Evolutionary conservation across 208 protist genomes (phyloP).

Genomic region (Wallacemonas collosoma): DNA sequence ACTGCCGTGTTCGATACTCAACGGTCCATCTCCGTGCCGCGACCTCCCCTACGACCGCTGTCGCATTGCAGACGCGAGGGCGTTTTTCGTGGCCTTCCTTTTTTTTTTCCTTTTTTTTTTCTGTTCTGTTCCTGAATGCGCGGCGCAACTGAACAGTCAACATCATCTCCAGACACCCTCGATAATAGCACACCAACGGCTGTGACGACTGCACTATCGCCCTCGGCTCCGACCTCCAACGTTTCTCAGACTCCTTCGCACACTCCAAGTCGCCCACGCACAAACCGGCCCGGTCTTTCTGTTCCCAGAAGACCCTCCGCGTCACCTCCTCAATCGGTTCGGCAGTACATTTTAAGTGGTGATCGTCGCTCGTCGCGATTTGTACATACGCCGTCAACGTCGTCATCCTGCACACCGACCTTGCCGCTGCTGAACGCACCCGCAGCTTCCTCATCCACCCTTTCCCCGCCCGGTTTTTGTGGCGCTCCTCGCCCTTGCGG

Average conservation of each 20-base stretch:
- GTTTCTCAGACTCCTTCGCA: neutral
- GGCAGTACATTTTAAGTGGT: neutral
- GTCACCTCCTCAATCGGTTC: neutral
- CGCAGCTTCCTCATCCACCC: neutral
- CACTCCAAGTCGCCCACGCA: neutral
- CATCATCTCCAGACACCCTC: neutral
- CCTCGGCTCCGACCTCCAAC: neutral
- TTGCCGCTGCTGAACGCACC: neutral
- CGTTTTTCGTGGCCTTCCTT: neutral
- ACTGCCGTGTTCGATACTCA: too few relatives aligned
- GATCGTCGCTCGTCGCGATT: constrained; percentile 4
- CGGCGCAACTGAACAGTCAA: neutral
- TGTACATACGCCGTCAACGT: too few relatives aligned
- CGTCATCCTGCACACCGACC: neutral
- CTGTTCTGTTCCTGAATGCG: constrained; percentile 6
- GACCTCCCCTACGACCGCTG: too few relatives aligned
- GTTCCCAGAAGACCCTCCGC: neutral
- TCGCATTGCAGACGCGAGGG: too few relatives aligned
- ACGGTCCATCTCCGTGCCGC: too few relatives aligned
- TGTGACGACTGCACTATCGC: neutral
- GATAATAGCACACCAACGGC: neutral
- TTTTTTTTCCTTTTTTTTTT: neutral
- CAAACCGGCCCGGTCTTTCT: neutral
- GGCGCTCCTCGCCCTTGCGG: too few relatives aligned
- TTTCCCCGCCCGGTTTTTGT: too few relatives aligned